phyloP scores from a whole-genome alignment of 805 yeast species.

The Saccharomyces kudriavzevii region DNA sequence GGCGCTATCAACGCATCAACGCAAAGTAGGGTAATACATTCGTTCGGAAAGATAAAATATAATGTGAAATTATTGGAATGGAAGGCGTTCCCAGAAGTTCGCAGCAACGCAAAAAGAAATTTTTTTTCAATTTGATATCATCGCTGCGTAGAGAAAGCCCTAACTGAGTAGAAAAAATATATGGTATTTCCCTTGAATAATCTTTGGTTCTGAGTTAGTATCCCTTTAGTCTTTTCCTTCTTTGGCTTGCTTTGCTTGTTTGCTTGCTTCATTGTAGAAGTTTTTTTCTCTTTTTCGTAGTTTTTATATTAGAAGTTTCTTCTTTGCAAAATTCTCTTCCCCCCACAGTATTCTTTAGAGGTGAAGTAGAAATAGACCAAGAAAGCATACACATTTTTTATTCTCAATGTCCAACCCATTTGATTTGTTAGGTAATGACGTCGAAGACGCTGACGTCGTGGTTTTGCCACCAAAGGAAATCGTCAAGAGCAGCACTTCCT shows the following conservation, averaged over 20 bases:
- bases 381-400: conserved; percentile 1
- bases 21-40: background rate
- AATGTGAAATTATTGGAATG: conserved; percentile 2
- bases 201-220: background rate
- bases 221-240: background rate
- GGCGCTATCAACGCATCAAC: background rate
- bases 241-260: background rate
- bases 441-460: conserved; percentile 64
- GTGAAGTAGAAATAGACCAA: background rate
- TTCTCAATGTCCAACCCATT: conserved; percentile 47
- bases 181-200: background rate
- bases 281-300: background rate
- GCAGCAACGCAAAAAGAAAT: conserved; percentile 7
- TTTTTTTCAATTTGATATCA: background rate
- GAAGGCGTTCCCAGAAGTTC: conserved; percentile 4
- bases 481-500: conserved; percentile 73
- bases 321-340: background rate
- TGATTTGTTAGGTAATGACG: conserved; percentile 80
- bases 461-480: conserved; percentile 52
- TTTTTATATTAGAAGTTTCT: background rate
- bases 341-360: conserved; percentile 1
- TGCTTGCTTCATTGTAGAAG: background rate
- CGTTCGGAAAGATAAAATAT: background rate
- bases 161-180: background rate
- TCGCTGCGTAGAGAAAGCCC: background rate